A percentile compares a stretch with the other conserved stretches of the same genome.
These are phyloP conservation scores for Spathaspora hagerdaliae DNA, from an alignment of 805 yeast species.

Conservation along the genomic window DNA sequence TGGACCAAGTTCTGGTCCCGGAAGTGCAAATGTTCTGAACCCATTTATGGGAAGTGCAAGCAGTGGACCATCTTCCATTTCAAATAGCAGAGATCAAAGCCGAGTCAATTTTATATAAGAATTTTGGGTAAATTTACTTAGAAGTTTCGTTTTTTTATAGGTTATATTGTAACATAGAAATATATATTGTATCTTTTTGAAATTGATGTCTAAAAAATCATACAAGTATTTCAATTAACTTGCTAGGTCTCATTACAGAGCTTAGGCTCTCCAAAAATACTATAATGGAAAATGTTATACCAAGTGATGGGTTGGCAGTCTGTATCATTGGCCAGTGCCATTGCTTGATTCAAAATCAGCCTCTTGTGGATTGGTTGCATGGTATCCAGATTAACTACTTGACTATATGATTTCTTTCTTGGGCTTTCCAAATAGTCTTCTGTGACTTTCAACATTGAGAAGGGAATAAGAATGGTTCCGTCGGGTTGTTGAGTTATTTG, in stretches of 20 bases:
- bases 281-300: constrained; percentile 48
- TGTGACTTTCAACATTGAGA: constrained; percentile 14
- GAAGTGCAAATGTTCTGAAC: not conserved
- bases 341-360: not conserved
- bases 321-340: constrained; percentile 9
- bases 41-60: not conserved
- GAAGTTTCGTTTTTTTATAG: not conserved
- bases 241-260: constrained; percentile 19
- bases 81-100: constrained; percentile 1
- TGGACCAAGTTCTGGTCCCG: not conserved
- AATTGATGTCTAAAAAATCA: too few species aligned
- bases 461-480: constrained; percentile 16
- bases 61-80: not conserved
- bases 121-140: too few species aligned
- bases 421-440: constrained; percentile 11
- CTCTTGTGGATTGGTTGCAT: not conserved
- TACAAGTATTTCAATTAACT: not conserved
- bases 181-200: too few species aligned
- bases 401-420: constrained; percentile 15
- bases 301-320: constrained; percentile 49
- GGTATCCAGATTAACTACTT: constrained; percentile 8
- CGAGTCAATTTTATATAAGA: constrained; percentile 7
- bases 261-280: constrained; percentile 46
- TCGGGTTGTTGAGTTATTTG: constrained; percentile 1
- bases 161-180: not conserved